Evolutionary conservation across 768 basidiomycete genomes (phyloP).

Genomic region (Termitomyces bulborhizus): DNA sequence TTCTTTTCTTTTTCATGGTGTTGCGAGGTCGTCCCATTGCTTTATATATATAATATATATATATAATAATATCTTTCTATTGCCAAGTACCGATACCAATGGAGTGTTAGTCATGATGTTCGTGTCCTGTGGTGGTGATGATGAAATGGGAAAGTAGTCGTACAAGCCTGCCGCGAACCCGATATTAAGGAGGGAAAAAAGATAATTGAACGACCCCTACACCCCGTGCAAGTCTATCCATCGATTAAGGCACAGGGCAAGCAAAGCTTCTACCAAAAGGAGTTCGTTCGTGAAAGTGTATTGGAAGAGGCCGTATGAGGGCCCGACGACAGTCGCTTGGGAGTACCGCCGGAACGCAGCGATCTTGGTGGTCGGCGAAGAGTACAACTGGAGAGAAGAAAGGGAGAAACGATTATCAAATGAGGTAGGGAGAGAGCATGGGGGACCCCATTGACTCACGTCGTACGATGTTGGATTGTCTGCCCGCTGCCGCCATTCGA

Average conservation of each 20-base stretch:
- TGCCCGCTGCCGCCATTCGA: slow-evolving; percentile 58
- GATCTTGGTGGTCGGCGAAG: slow-evolving; percentile 42
- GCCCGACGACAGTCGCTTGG: slow-evolving; percentile 53
- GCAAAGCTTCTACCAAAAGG: slow-evolving; percentile 56
- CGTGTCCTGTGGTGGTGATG: slow-evolving; percentile 5
- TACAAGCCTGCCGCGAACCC: slow-evolving; percentile 9
- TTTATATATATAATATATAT: slow-evolving; percentile 15
- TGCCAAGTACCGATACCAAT: slow-evolving; percentile 15
- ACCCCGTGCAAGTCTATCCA: slow-evolving; percentile 62
- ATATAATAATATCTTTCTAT: slow-evolving; percentile 18
- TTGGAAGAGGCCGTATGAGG: slow-evolving; percentile 54
- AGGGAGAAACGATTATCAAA: background rate
- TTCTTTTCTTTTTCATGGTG: background rate
- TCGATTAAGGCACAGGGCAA: slow-evolving; percentile 66
- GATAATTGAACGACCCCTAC: slow-evolving; percentile 19
- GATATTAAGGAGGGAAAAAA: background rate
- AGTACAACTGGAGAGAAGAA: slow-evolving; percentile 33
- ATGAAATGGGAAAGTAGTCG: slow-evolving; percentile 6
- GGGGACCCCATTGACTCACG: slow-evolving; percentile 30
- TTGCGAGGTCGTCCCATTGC: slow-evolving; percentile 13
- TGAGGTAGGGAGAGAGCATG: background rate
- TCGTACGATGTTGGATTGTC: slow-evolving; percentile 52
- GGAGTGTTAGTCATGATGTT: slow-evolving; percentile 18
- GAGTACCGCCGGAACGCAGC: slow-evolving; percentile 52
- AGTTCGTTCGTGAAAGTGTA: slow-evolving; percentile 58